phyloP scores from a whole-genome alignment of 2,329 filamentous ascomycete genomes.

The Pezicula carpinea region DNA sequence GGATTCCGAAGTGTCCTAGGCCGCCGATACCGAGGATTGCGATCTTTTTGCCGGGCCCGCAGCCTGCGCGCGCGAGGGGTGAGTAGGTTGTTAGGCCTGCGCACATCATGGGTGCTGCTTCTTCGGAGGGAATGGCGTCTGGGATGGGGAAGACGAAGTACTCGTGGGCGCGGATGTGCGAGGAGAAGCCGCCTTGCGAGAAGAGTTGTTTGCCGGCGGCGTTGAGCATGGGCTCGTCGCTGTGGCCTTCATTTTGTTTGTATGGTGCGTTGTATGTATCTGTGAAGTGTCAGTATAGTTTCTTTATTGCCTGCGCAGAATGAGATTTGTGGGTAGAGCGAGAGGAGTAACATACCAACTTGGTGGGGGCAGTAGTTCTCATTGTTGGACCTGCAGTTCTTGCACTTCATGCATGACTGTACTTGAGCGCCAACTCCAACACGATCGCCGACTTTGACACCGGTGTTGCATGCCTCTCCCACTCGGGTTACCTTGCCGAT shows the following conservation, averaged over 20 bases:
- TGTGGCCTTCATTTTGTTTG: slow-evolving; percentile 16
- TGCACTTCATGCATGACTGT: slow-evolving; percentile 44
- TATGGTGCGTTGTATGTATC: slow-evolving; percentile 19
- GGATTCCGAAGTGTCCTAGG: slow-evolving; percentile 65
- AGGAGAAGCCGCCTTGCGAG: slow-evolving; percentile 22
- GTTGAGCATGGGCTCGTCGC: slow-evolving; percentile 17
- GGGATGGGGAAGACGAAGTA: slow-evolving; percentile 57
- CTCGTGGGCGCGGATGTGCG: slow-evolving; percentile 43
- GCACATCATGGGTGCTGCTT: slow-evolving; percentile 66
- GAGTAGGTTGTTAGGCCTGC: slow-evolving; percentile 62
- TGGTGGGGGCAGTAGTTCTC: slow-evolving; percentile 24
- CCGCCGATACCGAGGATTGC: slow-evolving; percentile 71
- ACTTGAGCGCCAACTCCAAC: slow-evolving; percentile 50
- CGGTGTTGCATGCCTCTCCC: slow-evolving; percentile 53
- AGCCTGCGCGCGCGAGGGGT: slow-evolving; percentile 43
- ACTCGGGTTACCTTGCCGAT: slow-evolving; percentile 40
- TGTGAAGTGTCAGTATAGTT: neutral
- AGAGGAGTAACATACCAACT: slow-evolving; percentile 8
- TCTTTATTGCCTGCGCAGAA: neutral
- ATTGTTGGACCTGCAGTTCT: slow-evolving; percentile 17
- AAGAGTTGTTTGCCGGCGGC: slow-evolving; percentile 16
- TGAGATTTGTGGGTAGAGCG: neutral
- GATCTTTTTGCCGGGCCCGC: slow-evolving; percentile 50
- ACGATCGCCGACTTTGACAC: slow-evolving; percentile 44
- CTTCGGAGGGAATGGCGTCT: slow-evolving; percentile 42